These are phyloP conservation scores for Nymphaea colorata DNA, from an alignment of 164 flowering plant genomes.

Conservation along the genomic window DNA sequence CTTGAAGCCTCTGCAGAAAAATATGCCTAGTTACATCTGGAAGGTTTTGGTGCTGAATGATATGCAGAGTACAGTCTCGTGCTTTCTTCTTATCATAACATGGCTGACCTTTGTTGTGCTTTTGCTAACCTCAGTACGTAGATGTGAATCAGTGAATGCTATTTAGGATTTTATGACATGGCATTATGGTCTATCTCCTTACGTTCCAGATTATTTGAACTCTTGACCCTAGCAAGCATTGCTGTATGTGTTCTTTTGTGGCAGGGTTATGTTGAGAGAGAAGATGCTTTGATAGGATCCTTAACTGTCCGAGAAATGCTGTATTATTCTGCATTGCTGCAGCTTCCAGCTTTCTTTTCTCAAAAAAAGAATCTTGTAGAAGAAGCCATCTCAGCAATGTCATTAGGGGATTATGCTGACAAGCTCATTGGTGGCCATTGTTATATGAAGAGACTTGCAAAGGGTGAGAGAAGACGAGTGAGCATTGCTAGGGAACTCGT, in stretches of 20 bases:
- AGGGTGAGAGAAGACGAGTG: conserved; percentile 92
- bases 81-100: not conserved
- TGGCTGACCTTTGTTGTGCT: not conserved
- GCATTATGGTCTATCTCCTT: not conserved
- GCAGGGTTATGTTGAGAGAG: conserved; percentile 91
- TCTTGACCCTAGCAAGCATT: not conserved
- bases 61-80: no score
- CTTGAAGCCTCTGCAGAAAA: no score
- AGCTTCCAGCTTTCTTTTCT: conserved; percentile 86
- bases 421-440: conserved; percentile 96
- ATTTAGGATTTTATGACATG: not conserved
- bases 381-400: conserved; percentile 94
- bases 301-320: conserved; percentile 93
- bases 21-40: no score
- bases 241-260: conserved; percentile 1
- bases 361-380: conserved; percentile 78
- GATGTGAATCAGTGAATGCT: not conserved
- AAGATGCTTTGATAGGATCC: conserved; percentile 71
- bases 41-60: no score
- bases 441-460: conserved; percentile 77
- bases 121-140: not conserved
- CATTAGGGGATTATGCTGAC: conserved; percentile 77
- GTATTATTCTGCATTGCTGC: conserved; percentile 85
- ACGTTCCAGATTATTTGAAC: not conserved
- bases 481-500: conserved; percentile 97